These are phyloP conservation scores for Globisporangium mamillatum DNA, from an alignment of 352 stramenopile species.

Conservation along the genomic window DNA sequence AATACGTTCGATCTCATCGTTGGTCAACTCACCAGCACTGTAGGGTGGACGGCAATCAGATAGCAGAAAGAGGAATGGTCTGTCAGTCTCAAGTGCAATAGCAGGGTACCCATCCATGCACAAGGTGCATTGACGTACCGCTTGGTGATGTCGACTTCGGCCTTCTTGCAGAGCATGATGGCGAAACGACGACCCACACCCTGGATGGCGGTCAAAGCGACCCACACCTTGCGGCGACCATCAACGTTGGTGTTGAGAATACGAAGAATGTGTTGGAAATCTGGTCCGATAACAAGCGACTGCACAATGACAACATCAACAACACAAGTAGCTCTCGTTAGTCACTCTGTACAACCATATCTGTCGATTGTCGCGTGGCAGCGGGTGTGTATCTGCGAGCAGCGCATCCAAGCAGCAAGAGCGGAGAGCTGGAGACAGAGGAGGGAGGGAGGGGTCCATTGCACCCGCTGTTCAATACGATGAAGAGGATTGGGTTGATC, in stretches of 20 bases:
- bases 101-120: background rate
- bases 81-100: background rate
- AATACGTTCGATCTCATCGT: slow-evolving; percentile 99
- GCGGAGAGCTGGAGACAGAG: no score
- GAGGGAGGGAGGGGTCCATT: no score
- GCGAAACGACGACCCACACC: slow-evolving; percentile 85
- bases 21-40: slow-evolving; percentile 96
- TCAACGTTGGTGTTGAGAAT: slow-evolving; percentile 99
- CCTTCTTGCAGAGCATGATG: slow-evolving; percentile 99
- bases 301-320: slow-evolving; percentile 22
- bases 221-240: slow-evolving; percentile 94
- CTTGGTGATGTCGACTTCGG: slow-evolving; percentile 99
- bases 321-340: background rate
- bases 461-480: no score
- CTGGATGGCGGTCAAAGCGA: slow-evolving; percentile 83
- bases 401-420: no score
- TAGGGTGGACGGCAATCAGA: background rate
- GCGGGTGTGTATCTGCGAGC: no score
- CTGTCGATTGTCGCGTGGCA: background rate
- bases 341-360: background rate
- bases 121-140: slow-evolving; percentile 36
- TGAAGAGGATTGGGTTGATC: no score
- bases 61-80: background rate
- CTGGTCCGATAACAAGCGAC: slow-evolving; percentile 91
- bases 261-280: slow-evolving; percentile 99